A percentile compares a stretch with the other conserved stretches of the same genome.
Conservation (phyloP, 495 filamentous ascomycete genomes). For the Copromyces sp. region DNA sequence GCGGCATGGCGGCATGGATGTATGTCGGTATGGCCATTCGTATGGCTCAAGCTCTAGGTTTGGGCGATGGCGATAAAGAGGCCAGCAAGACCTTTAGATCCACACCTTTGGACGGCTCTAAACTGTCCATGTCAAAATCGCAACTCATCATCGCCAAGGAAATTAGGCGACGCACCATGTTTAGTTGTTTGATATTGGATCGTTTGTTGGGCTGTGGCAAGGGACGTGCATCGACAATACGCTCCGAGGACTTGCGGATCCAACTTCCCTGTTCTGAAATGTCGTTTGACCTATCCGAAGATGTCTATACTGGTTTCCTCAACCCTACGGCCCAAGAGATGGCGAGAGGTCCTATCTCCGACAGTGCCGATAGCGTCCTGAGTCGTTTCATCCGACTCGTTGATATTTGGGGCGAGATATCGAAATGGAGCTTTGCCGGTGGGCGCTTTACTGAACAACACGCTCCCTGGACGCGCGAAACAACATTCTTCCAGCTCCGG, state of each 20-base stretch:
- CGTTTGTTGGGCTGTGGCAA: slow-evolving; percentile 68
- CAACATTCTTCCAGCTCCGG: slow-evolving; percentile 53
- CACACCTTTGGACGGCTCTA: slow-evolving; percentile 8
- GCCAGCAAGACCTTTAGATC: slow-evolving; percentile 16
- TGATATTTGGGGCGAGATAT: slow-evolving; percentile 69
- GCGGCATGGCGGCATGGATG: slow-evolving; percentile 67
- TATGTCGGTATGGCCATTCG: slow-evolving; percentile 70
- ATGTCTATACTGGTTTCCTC: slow-evolving; percentile 49
- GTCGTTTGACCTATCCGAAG: slow-evolving; percentile 56
- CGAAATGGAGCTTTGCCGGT: slow-evolving; percentile 65
- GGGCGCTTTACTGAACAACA: slow-evolving; percentile 51
- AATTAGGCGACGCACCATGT: slow-evolving; percentile 72
- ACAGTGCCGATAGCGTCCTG: slow-evolving; percentile 60
- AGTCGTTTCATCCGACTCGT: slow-evolving; percentile 68
- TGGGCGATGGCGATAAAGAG: slow-evolving; percentile 52
- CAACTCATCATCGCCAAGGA: slow-evolving; percentile 61
- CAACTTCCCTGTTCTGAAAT: slow-evolving; percentile 59
- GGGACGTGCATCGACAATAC: slow-evolving; percentile 59
- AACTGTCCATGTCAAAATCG: slow-evolving; percentile 13
- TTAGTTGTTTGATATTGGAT: slow-evolving; percentile 78
- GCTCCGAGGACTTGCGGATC: slow-evolving; percentile 54
- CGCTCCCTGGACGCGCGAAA: slow-evolving; percentile 54
- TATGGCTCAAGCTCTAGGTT: slow-evolving; percentile 57
- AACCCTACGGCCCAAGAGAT: slow-evolving; percentile 17
- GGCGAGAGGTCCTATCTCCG: slow-evolving; percentile 33